These are phyloP conservation scores for Umbelopsis sp. DNA, from an alignment of 371 early-diverging fungal genomes.

Conservation along the genomic window DNA sequence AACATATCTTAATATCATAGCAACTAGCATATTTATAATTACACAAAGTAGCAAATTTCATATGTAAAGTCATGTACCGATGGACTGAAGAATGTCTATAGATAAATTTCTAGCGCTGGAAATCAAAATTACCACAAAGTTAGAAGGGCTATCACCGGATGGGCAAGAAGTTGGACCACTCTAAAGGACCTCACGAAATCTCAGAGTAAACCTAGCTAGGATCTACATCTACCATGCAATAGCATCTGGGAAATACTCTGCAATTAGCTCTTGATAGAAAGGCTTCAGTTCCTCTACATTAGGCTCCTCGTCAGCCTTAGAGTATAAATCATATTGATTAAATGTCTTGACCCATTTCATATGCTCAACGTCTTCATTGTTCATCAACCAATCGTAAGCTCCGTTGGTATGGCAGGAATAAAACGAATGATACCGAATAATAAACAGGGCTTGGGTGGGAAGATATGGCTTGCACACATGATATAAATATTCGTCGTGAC, in stretches of 20 bases:
- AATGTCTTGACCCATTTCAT: constrained; percentile 58
- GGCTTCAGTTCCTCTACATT: constrained; percentile 43
- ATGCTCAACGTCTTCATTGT: constrained; percentile 49
- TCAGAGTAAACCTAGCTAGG: no score
- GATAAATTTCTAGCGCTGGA: no score
- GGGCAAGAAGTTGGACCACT: no score
- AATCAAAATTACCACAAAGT: no score
- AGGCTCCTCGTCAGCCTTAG: constrained; percentile 48
- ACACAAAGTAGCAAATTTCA: no score
- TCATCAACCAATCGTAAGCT: constrained; percentile 51
- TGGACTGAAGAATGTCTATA: no score
- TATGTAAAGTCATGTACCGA: no score
- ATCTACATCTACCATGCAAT: constrained; percentile 47
- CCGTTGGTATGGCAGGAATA: constrained; percentile 57
- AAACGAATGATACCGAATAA: constrained; percentile 63
- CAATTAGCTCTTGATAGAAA: constrained; percentile 54
- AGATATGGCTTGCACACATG: constrained; percentile 55
- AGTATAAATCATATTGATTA: constrained; percentile 64
- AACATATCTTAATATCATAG: no score
- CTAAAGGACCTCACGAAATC: no score
- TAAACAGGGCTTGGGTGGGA: constrained; percentile 51
- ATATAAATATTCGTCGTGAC: constrained; percentile 67
- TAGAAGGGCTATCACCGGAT: no score
- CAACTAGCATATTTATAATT: no score
- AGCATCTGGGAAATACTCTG: constrained; percentile 55